Evolutionary conservation across 768 basidiomycete genomes (phyloP).

Genomic region (Pholiota molesta): DNA sequence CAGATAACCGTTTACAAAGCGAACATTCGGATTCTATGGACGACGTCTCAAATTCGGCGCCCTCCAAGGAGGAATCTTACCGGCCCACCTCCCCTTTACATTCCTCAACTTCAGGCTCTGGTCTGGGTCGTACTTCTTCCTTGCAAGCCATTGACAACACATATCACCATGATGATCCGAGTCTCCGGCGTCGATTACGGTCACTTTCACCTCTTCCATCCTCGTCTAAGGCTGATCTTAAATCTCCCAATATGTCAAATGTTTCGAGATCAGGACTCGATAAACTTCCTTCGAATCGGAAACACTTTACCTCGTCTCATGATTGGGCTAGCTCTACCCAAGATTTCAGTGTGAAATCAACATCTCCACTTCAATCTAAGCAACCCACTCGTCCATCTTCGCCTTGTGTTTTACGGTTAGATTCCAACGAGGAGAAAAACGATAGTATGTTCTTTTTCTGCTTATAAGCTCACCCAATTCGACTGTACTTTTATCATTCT

Average conservation of each 20-base stretch:
- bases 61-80: too few species aligned
- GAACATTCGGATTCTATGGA: background rate
- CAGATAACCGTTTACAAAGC: background rate
- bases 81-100: background rate
- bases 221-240: conserved; percentile 8
- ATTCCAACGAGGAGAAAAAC: background rate
- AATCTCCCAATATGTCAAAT: background rate
- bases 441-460: background rate
- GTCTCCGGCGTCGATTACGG: conserved; percentile 1
- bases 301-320: background rate
- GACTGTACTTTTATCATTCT: background rate
- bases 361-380: background rate
- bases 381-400: background rate
- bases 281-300: background rate
- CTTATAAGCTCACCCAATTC: background rate
- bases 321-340: background rate
- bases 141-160: conserved; percentile 16
- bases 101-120: background rate
- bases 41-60: background rate
- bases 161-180: conserved; percentile 12
- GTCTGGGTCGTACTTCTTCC: conserved; percentile 10
- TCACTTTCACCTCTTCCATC: conserved; percentile 14
- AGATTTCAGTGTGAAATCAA: background rate
- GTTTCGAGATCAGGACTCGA: background rate
- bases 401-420: background rate